Percentiles rank a stretch among this genome's conserved stretches.
Conservation (phyloP, 2,329 filamentous ascomycete species). For the Alternaria triticina region DNA sequence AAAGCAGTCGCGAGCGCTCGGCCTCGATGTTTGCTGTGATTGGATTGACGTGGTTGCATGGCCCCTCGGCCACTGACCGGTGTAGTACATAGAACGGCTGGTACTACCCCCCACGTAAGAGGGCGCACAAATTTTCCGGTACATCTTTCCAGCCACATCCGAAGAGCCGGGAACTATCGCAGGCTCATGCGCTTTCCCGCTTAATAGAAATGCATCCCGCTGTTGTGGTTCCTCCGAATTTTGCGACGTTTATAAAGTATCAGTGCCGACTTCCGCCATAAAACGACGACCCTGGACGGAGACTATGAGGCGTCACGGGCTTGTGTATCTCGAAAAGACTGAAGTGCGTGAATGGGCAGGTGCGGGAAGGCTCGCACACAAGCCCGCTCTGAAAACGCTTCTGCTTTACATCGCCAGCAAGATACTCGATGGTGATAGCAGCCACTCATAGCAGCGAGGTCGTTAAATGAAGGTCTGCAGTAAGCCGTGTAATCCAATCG, state of each 20-base stretch:
- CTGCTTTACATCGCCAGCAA: background rate
- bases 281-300: background rate
- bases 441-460: background rate
- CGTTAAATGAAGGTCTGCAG: background rate
- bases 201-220: background rate
- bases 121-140: background rate
- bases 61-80: background rate
- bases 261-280: background rate
- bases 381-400: background rate
- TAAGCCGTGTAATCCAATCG: background rate
- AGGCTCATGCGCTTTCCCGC: background rate
- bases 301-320: background rate
- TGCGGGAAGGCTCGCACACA: background rate
- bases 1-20: background rate
- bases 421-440: background rate
- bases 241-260: no score
- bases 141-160: background rate
- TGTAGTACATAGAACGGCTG: background rate
- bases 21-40: background rate
- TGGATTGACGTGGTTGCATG: background rate
- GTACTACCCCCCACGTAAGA: background rate
- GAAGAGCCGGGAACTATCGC: background rate
- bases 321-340: background rate
- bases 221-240: background rate
- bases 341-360: background rate